Evolutionary conservation across 1,284 basidiomycete species (phyloP).

Genomic region (Cutaneotrichosporon dermatis): DNA sequence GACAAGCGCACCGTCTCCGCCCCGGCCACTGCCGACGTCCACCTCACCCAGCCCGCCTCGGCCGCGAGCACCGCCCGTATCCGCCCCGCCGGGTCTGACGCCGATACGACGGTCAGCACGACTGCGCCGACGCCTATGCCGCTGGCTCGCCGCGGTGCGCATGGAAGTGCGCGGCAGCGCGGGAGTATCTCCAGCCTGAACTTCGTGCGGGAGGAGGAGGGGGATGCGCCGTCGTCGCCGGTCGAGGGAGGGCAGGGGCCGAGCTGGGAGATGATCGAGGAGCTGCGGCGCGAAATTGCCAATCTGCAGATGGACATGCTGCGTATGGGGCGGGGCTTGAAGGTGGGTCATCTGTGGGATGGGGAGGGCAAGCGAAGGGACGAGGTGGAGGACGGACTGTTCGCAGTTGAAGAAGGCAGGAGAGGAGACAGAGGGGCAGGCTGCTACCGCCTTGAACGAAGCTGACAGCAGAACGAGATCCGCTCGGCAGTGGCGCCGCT

Average conservation of each 20-base stretch:
- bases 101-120: not conserved
- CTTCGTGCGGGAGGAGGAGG: not conserved
- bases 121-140: not conserved
- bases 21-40: not conserved
- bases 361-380: too few species aligned
- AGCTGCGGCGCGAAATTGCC: constrained; percentile 27
- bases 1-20: constrained; percentile 2
- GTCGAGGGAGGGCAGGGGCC: not conserved
- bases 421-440: too few species aligned
- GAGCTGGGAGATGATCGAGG: constrained; percentile 16
- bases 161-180: not conserved
- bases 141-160: not conserved
- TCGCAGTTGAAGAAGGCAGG: too few species aligned
- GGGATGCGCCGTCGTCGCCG: not conserved
- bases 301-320: constrained; percentile 38
- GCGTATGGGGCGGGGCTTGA: constrained; percentile 30
- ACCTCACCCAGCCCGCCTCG: not conserved
- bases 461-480: constrained; percentile 29
- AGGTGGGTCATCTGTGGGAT: constrained; percentile 18
- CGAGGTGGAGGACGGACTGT: too few species aligned
- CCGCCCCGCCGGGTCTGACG: constrained; percentile 1
- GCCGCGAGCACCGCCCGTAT: constrained; percentile 10
- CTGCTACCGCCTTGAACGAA: too few species aligned
- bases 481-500: constrained; percentile 26
- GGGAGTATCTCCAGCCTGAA: not conserved